A percentile compares a stretch with the other conserved stretches of the same genome.
These are phyloP conservation scores for Paraurostyla sp. DNA, from an alignment of 73 alveolate genomes.

Conservation along the genomic window DNA sequence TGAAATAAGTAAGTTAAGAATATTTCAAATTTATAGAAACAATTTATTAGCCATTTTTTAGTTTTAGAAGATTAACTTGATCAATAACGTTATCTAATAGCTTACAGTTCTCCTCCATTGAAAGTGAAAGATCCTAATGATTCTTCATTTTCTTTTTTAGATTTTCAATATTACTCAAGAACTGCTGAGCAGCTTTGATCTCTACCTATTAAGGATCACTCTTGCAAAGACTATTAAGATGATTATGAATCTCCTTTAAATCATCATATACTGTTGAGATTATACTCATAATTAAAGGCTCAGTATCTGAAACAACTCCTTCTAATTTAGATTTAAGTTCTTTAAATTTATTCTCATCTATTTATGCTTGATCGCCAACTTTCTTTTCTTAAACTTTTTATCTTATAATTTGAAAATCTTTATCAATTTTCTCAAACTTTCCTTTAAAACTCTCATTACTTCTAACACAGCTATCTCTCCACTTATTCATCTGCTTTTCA, in stretches of 20 bases:
- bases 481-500: slow-evolving; percentile 28
- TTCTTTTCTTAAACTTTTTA: neutral
- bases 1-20: neutral
- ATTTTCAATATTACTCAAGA: neutral
- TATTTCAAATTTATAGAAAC: neutral
- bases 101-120: slow-evolving; percentile 53
- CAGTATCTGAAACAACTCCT: slow-evolving; percentile 16
- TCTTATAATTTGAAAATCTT: neutral
- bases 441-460: slow-evolving; percentile 2
- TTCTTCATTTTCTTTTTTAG: slow-evolving; percentile 3
- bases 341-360: neutral
- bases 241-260: slow-evolving; percentile 33
- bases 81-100: neutral
- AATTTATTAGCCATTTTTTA: neutral
- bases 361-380: neutral
- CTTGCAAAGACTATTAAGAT: slow-evolving; percentile 1
- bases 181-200: neutral
- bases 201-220: slow-evolving; percentile 7
- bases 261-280: slow-evolving; percentile 48
- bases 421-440: slow-evolving; percentile 26
- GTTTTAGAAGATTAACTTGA: neutral
- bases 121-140: neutral
- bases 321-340: neutral
- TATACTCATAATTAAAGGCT: slow-evolving; percentile 47
- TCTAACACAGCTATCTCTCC: slow-evolving; percentile 47